Evolutionary conservation across 306 rosid genomes (phyloP).

Genomic region (Lupinus albus): DNA sequence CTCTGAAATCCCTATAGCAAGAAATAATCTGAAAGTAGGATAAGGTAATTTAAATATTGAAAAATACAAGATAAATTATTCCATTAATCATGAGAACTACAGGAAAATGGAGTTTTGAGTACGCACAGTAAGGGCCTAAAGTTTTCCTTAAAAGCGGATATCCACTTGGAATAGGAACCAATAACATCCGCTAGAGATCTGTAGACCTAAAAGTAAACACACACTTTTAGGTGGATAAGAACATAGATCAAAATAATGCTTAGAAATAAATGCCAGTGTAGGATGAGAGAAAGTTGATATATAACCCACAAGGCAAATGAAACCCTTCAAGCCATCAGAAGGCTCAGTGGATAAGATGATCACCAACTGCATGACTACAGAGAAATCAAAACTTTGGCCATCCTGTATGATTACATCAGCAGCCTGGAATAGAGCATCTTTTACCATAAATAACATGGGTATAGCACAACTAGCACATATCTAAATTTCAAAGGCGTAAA

Average conservation of each 20-base stretch:
- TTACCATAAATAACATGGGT: conserved; percentile 36
- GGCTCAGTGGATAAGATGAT: conserved; percentile 72
- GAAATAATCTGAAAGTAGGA: conserved; percentile 75
- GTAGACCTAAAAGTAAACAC: conserved; percentile 65
- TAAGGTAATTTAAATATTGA: conserved; percentile 3
- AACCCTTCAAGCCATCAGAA: conserved; percentile 74
- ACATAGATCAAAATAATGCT: conserved; percentile 33
- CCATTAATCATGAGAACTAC: conserved; percentile 24
- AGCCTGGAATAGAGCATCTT: conserved; percentile 62
- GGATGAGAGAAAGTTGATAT: conserved; percentile 31
- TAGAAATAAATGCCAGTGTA: conserved; percentile 42
- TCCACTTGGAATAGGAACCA: conserved; percentile 89
- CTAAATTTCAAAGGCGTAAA: conserved; percentile 25
- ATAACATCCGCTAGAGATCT: conserved; percentile 88
- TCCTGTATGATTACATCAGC: conserved; percentile 89
- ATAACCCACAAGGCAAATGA: conserved; percentile 78
- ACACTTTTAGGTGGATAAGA: conserved; percentile 40
- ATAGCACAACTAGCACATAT: neutral
- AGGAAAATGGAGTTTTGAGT: conserved; percentile 36
- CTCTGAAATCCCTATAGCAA: conserved; percentile 86
- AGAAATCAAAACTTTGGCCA: conserved; percentile 75
- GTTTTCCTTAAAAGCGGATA: conserved; percentile 71
- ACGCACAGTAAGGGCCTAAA: conserved; percentile 82
- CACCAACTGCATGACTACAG: conserved; percentile 86
- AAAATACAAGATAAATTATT: conserved; percentile 8